Evolutionary conservation across 129 eudicot species (phyloP).

Genomic region (Sambucus nigra): DNA sequence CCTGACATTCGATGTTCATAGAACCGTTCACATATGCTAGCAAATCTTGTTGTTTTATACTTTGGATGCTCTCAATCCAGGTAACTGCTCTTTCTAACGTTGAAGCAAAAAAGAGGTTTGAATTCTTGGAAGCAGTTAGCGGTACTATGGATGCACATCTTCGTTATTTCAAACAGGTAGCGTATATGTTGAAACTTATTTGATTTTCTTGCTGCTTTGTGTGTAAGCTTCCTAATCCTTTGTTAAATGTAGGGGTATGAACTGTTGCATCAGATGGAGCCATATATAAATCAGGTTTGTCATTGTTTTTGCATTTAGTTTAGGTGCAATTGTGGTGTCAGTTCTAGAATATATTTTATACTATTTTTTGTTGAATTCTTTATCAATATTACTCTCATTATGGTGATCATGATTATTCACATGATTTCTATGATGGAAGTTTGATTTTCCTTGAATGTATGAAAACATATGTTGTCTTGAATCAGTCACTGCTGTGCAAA

Average conservation of each 20-base stretch:
- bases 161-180: conserved; percentile 95
- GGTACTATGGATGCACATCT: conserved; percentile 99
- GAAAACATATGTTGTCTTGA: conserved; percentile 8
- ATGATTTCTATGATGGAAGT: too few species aligned
- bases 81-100: conserved; percentile 90
- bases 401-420: background rate
- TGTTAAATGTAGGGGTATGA: conserved; percentile 70
- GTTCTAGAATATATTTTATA: background rate
- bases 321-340: background rate
- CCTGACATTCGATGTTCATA: background rate
- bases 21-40: conserved; percentile 6
- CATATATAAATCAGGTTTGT: conserved; percentile 92
- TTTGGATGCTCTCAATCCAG: conserved; percentile 25
- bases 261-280: conserved; percentile 99
- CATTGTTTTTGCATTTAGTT: conserved; percentile 8
- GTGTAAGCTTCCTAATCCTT: conserved; percentile 7
- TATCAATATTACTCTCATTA: background rate
- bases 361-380: too few species aligned
- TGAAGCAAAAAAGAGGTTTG: conserved; percentile 96
- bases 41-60: conserved; percentile 9
- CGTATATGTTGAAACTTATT: background rate
- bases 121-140: conserved; percentile 96
- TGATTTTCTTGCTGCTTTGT: conserved; percentile 1
- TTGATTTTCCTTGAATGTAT: too few species aligned
- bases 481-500: background rate